phyloP scores from a whole-genome alignment of 2,329 filamentous ascomycete genomes.

The Talaromyces sp. region DNA sequence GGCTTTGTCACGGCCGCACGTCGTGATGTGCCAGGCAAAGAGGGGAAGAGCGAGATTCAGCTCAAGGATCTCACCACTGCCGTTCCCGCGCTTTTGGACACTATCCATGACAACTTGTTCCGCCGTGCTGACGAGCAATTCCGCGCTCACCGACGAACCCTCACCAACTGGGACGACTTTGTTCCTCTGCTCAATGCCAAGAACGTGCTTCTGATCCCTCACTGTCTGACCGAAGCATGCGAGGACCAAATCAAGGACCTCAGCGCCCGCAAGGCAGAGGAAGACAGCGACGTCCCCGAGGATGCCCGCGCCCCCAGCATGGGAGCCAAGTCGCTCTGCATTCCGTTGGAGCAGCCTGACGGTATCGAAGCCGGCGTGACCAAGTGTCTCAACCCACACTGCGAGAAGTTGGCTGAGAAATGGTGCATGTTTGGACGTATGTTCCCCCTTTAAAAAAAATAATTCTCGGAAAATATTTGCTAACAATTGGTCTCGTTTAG shows the following conservation, averaged over 20 bases:
- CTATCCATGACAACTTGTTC: constrained; percentile 81
- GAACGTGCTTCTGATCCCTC: constrained; percentile 88
- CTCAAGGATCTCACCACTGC: constrained; percentile 68
- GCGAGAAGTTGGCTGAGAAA: constrained; percentile 67
- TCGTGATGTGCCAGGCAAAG: constrained; percentile 65
- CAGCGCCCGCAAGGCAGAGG: constrained; percentile 66
- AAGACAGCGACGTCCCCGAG: constrained; percentile 62
- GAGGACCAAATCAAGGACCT: constrained; percentile 94
- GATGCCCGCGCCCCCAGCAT: constrained; percentile 70
- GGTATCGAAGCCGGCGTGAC: constrained; percentile 75
- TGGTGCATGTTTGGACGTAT: constrained; percentile 90
- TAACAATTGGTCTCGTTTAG: constrained; percentile 10
- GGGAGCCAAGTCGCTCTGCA: constrained; percentile 73
- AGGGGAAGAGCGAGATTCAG: constrained; percentile 73
- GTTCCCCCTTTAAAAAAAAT: constrained; percentile 13
- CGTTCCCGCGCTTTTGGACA: constrained; percentile 77
- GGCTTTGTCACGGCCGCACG: constrained; percentile 79
- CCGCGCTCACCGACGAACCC: constrained; percentile 71
- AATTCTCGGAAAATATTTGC: not conserved
- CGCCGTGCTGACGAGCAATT: constrained; percentile 72
- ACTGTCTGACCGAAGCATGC: constrained; percentile 78
- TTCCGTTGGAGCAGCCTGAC: constrained; percentile 81
- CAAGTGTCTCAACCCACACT: constrained; percentile 89
- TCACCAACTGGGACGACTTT: constrained; percentile 88
- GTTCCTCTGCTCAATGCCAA: constrained; percentile 84